Evolutionary conservation across 352 stramenopile genomes (phyloP).

Genomic region (Globisporangium irregulare): DNA sequence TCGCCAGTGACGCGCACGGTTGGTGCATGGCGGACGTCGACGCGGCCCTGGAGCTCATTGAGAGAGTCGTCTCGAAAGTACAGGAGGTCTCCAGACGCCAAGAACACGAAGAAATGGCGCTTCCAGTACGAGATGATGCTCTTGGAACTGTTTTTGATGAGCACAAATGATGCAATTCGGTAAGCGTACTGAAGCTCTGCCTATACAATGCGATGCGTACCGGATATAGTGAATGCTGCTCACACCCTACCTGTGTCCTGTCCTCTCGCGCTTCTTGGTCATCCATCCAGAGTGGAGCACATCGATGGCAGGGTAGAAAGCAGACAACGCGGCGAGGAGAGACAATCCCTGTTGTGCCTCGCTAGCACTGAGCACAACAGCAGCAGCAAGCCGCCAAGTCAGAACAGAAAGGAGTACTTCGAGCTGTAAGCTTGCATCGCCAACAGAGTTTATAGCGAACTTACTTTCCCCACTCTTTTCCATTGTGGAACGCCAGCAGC

Average conservation of each 20-base stretch:
- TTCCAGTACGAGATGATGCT: slow-evolving; percentile 88
- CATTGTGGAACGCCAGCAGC: slow-evolving; percentile 72
- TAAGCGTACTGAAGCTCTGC: neutral
- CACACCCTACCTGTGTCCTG: slow-evolving; percentile 39
- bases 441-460: neutral
- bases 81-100: slow-evolving; percentile 67
- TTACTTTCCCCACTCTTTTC: slow-evolving; percentile 62
- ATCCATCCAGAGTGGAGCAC: slow-evolving; percentile 69
- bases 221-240: neutral
- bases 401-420: neutral
- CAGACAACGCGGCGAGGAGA: slow-evolving; percentile 67
- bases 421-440: too few relatives aligned
- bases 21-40: slow-evolving; percentile 74
- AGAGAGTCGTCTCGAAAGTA: slow-evolving; percentile 80
- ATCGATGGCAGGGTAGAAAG: slow-evolving; percentile 73
- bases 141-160: slow-evolving; percentile 29
- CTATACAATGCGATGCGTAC: neutral
- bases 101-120: slow-evolving; percentile 75
- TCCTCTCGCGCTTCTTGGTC: slow-evolving; percentile 73
- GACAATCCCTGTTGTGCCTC: slow-evolving; percentile 78
- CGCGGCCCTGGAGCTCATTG: slow-evolving; percentile 64
- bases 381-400: slow-evolving; percentile 1
- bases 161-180: neutral
- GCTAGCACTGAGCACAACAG: slow-evolving; percentile 34
- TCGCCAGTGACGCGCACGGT: slow-evolving; percentile 78